Evolutionary conservation across 257 asterid species (phyloP).

Genomic region (Jasminum sambac): DNA sequence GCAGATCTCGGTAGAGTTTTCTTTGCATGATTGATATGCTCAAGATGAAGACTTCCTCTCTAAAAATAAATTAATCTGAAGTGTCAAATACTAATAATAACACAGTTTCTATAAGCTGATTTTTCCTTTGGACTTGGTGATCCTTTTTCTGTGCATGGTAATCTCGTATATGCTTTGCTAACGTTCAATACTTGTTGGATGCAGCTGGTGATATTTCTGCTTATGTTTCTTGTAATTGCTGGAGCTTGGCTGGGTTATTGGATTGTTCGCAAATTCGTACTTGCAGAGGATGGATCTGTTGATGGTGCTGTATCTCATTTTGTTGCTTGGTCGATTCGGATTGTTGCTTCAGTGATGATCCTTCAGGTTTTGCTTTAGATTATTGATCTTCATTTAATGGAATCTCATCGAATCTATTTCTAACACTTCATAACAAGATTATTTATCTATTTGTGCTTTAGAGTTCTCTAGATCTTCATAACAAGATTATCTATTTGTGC

Average conservation of each 20-base stretch:
- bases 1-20: slow-evolving; percentile 15
- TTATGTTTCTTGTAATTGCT: slow-evolving; percentile 59
- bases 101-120: slow-evolving; percentile 19
- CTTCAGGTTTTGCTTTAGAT: slow-evolving; percentile 65
- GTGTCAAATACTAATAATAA: neutral
- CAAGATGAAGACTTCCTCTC: neutral
- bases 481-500: slow-evolving; percentile 20
- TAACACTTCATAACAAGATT: slow-evolving; percentile 18
- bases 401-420: slow-evolving; percentile 10
- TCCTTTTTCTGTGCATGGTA: slow-evolving; percentile 2
- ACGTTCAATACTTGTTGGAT: slow-evolving; percentile 26
- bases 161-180: slow-evolving; percentile 15
- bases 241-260: slow-evolving; percentile 97
- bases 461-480: slow-evolving; percentile 74
- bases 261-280: slow-evolving; percentile 87
- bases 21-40: slow-evolving; percentile 5
- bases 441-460: slow-evolving; percentile 35
- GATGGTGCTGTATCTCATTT: slow-evolving; percentile 68
- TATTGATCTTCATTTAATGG: slow-evolving; percentile 5
- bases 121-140: slow-evolving; percentile 16
- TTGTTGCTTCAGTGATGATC: slow-evolving; percentile 70
- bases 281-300: slow-evolving; percentile 73
- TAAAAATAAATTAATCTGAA: neutral
- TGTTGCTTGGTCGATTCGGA: slow-evolving; percentile 72
- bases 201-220: slow-evolving; percentile 68